These are phyloP conservation scores for Eucalyptus albens DNA, from an alignment of 345 rosid species.

Conservation along the genomic window DNA sequence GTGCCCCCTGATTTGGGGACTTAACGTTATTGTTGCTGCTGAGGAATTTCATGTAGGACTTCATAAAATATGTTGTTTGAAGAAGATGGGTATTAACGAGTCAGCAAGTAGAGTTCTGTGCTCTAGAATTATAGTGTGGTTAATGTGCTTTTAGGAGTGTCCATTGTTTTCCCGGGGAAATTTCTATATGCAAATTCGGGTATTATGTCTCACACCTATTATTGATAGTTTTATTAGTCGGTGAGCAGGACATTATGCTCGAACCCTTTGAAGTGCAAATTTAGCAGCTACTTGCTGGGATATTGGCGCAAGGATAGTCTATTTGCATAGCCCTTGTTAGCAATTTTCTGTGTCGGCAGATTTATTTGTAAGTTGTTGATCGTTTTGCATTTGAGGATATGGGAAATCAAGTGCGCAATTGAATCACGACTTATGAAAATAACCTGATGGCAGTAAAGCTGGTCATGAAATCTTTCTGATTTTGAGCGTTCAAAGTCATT, in stretches of 20 bases:
- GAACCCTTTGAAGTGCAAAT: neutral
- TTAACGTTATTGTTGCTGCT: neutral
- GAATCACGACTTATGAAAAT: neutral
- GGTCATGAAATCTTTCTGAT: neutral
- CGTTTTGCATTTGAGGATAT: neutral
- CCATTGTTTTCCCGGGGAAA: neutral
- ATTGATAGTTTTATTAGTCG: neutral
- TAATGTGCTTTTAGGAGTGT: neutral
- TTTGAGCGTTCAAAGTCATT: neutral
- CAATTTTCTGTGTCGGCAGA: neutral
- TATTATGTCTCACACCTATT: neutral
- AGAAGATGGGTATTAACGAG: neutral
- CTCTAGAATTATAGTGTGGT: neutral
- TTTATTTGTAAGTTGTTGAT: neutral
- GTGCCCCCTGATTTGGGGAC: neutral
- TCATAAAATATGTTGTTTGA: neutral
- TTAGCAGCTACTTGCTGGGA: neutral
- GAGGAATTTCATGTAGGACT: neutral
- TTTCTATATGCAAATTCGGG: neutral
- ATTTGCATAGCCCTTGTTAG: neutral
- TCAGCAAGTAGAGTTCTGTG: neutral
- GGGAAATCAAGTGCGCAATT: neutral
- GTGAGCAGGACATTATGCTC: neutral
- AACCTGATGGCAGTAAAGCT: neutral
- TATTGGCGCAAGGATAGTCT: neutral